Percentiles rank a stretch among this genome's conserved stretches.
Evolutionary conservation across 257 asterid species (phyloP).

Genomic region (Solanum lycopersicoides): DNA sequence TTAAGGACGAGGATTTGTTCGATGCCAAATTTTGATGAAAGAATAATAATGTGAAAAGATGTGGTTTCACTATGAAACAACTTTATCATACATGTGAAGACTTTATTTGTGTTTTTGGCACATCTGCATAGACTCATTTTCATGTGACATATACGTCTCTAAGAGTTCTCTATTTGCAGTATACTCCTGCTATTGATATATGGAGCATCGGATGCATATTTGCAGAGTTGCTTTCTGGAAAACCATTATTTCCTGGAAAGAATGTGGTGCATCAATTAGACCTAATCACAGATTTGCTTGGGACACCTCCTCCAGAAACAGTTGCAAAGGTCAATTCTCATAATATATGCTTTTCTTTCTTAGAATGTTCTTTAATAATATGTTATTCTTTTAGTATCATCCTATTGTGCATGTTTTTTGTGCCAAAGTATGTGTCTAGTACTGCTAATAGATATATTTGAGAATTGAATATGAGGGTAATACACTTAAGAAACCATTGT

Average conservation of each 20-base stretch:
- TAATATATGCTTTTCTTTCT: not conserved
- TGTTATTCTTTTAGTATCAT: not conserved
- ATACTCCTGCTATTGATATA: constrained; percentile 91
- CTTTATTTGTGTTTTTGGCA: not conserved
- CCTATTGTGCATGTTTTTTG: not conserved
- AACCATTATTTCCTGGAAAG: constrained; percentile 85
- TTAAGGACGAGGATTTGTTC: not conserved
- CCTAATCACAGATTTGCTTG: constrained; percentile 87
- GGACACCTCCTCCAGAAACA: constrained; percentile 88
- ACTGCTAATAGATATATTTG: not conserved
- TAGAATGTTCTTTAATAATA: not conserved
- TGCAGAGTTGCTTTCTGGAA: constrained; percentile 85
- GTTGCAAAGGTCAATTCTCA: constrained; percentile 61
- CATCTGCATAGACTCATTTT: not conserved
- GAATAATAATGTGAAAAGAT: not conserved
- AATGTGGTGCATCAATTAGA: constrained; percentile 90
- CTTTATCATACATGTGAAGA: not conserved
- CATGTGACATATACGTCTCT: not conserved
- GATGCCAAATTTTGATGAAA: not conserved
- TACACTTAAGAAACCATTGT: not conserved
- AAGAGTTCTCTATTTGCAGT: constrained; percentile 38
- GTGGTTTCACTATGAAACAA: not conserved
- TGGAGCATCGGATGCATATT: constrained; percentile 98
- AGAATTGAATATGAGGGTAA: not conserved
- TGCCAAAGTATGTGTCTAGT: not conserved